Base-by-base conservation (phyloP, 805 yeast genomes). In the Phaffomyces antillensis region DNA sequence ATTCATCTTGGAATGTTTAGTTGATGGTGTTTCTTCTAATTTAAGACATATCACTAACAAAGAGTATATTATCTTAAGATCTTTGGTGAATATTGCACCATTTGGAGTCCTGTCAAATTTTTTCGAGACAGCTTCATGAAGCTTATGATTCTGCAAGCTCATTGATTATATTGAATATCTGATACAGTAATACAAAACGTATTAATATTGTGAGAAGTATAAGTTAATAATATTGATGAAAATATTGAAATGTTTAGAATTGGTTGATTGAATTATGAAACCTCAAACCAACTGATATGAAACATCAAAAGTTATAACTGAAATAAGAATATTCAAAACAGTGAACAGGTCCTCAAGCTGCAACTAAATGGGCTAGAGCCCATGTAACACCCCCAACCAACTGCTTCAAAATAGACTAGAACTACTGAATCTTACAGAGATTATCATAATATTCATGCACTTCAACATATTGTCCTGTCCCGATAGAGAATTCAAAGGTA, bases 21-120 rank as follows among this genome's bases (percentile, higher is more conserved):
- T 28, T 13, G 13, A 28, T 28, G 52, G 59, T 25, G 59, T 58
- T 31, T 60, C 68, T 25, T 59, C 62, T 31, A 77, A 55, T 8
- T 71, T 57, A 32, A 75, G 51, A 37, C 75, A 66, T 15, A 73
- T 63, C 2, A 74, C 50, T 28, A 83, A 64, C 28, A 79, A 63
- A 1, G 86, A 71, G 57, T 64, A 87, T 0, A 85, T 73, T 31
- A 76, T 77, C 50, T 77, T 77, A 37, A 85, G 52, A 53, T 85
- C 89, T 37, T 72, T 71, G 4, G 75, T 65, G 53, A 69, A 75
- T 25, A 81, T 67, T 23, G 69, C 63, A 0, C 84, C 86, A 25
- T 61, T 63, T 0, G 81, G 75, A 0, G 83, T 73, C 47, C 75
- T 68, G 48, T 66, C 66, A 50, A 79, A 70, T 43, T 65, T 67